Evolutionary conservation across 1,284 basidiomycete species (phyloP).

Genomic region (Microbotryomycetes sp.): DNA sequence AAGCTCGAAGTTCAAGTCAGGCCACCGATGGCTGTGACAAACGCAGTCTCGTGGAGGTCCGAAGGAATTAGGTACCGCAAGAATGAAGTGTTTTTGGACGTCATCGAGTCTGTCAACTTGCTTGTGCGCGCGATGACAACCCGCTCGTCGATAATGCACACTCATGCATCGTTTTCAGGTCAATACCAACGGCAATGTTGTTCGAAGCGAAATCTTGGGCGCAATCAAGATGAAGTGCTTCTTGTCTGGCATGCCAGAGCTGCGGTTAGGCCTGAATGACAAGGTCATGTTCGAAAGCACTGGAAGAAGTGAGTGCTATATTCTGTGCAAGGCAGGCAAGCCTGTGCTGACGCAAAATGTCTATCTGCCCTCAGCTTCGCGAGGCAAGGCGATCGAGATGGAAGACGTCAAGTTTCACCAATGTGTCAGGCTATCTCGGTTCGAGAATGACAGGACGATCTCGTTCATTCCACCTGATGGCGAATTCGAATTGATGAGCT

Average conservation of each 20-base stretch:
- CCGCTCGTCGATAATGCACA: not conserved
- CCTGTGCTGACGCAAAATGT: too few species aligned
- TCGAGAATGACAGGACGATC: constrained; percentile 98
- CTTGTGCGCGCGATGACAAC: constrained; percentile 52
- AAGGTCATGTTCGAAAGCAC: constrained; percentile 99
- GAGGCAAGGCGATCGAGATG: constrained; percentile 98
- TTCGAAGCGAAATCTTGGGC: constrained; percentile 93
- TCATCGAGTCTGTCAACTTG: constrained; percentile 94
- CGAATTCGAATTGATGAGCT: constrained; percentile 97
- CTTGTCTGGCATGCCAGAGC: constrained; percentile 95
- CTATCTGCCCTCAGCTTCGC: too few species aligned
- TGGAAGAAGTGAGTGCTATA: constrained; percentile 64
- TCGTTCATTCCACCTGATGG: constrained; percentile 99
- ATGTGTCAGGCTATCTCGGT: constrained; percentile 97
- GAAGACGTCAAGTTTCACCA: constrained; percentile 99
- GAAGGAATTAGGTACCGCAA: constrained; percentile 97
- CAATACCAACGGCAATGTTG: constrained; percentile 93
- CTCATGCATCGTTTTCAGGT: constrained; percentile 51
- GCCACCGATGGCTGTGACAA: constrained; percentile 95
- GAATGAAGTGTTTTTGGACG: constrained; percentile 99
- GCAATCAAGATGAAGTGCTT: constrained; percentile 99
- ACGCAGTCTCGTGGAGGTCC: constrained; percentile 96
- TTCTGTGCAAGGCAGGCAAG: not conserved
- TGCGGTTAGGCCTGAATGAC: constrained; percentile 92
- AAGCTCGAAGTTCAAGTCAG: constrained; percentile 95